Evolutionary conservation across 768 basidiomycete genomes (phyloP).

Genomic region (Mycena rosella): DNA sequence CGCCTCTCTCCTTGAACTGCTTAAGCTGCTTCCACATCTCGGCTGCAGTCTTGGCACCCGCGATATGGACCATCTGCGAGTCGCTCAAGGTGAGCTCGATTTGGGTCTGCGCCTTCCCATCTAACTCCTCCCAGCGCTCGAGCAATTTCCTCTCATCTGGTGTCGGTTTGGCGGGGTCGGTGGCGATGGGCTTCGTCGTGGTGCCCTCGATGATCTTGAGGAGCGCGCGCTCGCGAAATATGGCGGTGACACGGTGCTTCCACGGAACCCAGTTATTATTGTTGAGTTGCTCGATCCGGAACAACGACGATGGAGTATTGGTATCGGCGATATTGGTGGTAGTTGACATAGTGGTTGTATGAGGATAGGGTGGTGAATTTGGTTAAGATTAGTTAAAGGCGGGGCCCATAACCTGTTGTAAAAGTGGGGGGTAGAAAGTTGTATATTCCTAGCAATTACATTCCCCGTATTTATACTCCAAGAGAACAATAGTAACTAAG

Average conservation of each 20-base stretch:
- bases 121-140: conserved; percentile 10
- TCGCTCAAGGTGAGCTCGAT: conserved; percentile 25
- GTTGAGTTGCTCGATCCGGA: conserved; percentile 23
- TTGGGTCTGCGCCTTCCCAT: conserved; percentile 17
- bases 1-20: conserved; percentile 24
- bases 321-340: background rate
- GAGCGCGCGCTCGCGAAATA: conserved; percentile 7
- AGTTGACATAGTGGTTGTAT: background rate
- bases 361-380: background rate
- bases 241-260: conserved; percentile 18
- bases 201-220: background rate
- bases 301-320: conserved; percentile 23
- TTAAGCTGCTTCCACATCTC: conserved; percentile 29
- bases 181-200: background rate
- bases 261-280: conserved; percentile 19
- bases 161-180: background rate
- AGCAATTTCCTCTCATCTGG: background rate
- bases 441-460: too few species aligned
- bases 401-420: too few species aligned
- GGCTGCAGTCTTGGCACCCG: conserved; percentile 22
- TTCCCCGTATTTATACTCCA: background rate
- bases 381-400: background rate
- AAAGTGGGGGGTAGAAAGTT: too few species aligned
- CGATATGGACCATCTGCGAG: conserved; percentile 25
- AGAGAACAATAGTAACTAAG: background rate